Percentiles rank a stretch among this genome's conserved stretches.
Evolutionary conservation across 2,329 filamentous ascomycete species (phyloP).

Genomic region (Bipolaris oryzae): DNA sequence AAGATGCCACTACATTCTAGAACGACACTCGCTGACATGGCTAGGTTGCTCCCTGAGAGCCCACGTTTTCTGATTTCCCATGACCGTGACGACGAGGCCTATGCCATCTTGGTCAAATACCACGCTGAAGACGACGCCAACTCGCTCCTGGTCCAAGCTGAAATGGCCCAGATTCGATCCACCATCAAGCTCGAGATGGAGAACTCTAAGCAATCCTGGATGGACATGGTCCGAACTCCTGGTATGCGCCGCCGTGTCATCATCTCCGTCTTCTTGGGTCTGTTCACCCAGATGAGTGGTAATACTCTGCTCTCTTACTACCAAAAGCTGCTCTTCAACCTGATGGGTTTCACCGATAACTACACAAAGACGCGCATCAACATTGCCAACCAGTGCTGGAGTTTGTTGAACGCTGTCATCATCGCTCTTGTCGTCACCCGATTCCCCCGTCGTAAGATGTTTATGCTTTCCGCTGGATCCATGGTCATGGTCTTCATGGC

Average conservation of each 20-base stretch:
- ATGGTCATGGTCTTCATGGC: slow-evolving; percentile 62
- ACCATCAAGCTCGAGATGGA: slow-evolving; percentile 63
- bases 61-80: slow-evolving; percentile 60
- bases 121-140: slow-evolving; percentile 53
- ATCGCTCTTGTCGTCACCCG: slow-evolving; percentile 51
- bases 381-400: slow-evolving; percentile 51
- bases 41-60: slow-evolving; percentile 47
- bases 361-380: slow-evolving; percentile 52
- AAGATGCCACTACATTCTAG: neutral
- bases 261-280: slow-evolving; percentile 40
- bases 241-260: slow-evolving; percentile 49
- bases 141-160: slow-evolving; percentile 55
- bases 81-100: slow-evolving; percentile 55
- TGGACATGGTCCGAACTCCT: slow-evolving; percentile 57
- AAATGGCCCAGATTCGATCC: slow-evolving; percentile 65
- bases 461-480: slow-evolving; percentile 56
- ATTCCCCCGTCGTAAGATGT: slow-evolving; percentile 53
- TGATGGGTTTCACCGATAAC: slow-evolving; percentile 49
- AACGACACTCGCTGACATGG: slow-evolving; percentile 1
- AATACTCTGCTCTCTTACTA: slow-evolving; percentile 50
- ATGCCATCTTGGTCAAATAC: slow-evolving; percentile 47
- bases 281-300: slow-evolving; percentile 51
- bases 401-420: slow-evolving; percentile 47
- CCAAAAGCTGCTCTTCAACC: slow-evolving; percentile 44
- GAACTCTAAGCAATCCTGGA: slow-evolving; percentile 60